Conservation (phyloP, 495 filamentous ascomycete genomes). For the Lentithecium fluviatile region DNA sequence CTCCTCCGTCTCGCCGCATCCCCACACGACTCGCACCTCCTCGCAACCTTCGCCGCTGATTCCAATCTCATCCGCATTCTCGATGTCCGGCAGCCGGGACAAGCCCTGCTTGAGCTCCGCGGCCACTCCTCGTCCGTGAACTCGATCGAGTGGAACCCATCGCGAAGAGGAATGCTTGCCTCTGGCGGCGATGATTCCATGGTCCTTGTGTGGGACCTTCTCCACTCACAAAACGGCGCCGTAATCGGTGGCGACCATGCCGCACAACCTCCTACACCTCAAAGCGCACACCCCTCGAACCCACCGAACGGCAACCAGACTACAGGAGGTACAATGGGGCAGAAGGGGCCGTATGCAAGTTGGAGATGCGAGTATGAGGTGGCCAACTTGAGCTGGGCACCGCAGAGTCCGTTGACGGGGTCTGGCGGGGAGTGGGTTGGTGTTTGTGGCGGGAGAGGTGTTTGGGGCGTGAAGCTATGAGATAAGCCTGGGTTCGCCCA, state of each 20-base stretch:
- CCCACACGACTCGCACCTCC: conserved; percentile 90
- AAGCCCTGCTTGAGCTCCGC: conserved; percentile 88
- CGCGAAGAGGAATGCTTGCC: conserved; percentile 79
- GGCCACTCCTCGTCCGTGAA: conserved; percentile 86
- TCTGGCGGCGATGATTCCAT: conserved; percentile 89
- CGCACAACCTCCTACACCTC: conserved; percentile 50
- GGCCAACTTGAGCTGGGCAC: conserved; percentile 91
- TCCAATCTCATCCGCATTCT: conserved; percentile 91
- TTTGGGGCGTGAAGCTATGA: conserved; percentile 80
- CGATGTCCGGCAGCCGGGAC: conserved; percentile 93
- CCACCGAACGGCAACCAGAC: conserved; percentile 40
- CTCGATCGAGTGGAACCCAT: conserved; percentile 93
- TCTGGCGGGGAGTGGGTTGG: conserved; percentile 91
- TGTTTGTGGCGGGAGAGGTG: conserved; percentile 83
- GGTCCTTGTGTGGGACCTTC: conserved; percentile 90
- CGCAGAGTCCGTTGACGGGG: conserved; percentile 67
- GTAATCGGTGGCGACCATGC: conserved; percentile 41
- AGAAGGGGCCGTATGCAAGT: conserved; percentile 66
- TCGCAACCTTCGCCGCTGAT: conserved; percentile 94
- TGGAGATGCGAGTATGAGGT: conserved; percentile 98
- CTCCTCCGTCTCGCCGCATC: conserved; percentile 87
- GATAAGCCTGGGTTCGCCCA: too few species aligned
- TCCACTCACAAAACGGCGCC: conserved; percentile 57
- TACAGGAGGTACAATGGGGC: conserved; percentile 16
- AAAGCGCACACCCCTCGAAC: conserved; percentile 19